Conservation (phyloP, 768 basidiomycete genomes). For the Leucosporidium yakuticum region DNA sequence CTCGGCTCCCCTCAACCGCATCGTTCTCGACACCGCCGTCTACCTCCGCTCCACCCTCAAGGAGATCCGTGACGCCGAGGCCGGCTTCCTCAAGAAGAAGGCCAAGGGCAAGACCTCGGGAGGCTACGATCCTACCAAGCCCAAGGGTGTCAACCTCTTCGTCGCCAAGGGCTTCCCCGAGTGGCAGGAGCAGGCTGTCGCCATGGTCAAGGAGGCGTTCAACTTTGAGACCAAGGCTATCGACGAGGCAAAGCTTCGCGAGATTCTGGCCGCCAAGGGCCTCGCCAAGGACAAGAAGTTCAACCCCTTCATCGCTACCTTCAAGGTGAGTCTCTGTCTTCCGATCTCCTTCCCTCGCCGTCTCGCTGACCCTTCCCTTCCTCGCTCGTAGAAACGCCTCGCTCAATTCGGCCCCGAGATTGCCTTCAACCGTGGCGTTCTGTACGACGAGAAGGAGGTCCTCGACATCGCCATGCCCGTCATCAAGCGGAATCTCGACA, state of each 20-base stretch:
- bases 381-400: slow-evolving; percentile 12
- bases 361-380: neutral
- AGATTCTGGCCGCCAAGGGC: slow-evolving; percentile 61
- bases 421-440: slow-evolving; percentile 74
- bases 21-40: slow-evolving; percentile 62
- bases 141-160: slow-evolving; percentile 80
- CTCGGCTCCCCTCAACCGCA: slow-evolving; percentile 55
- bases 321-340: slow-evolving; percentile 64
- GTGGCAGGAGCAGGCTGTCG: slow-evolving; percentile 84
- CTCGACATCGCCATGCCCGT: slow-evolving; percentile 68
- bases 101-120: slow-evolving; percentile 66
- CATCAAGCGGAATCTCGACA: slow-evolving; percentile 56
- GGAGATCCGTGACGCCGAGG: slow-evolving; percentile 82
- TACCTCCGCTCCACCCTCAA: slow-evolving; percentile 93
- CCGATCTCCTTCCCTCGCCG: neutral
- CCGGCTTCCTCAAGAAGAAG: slow-evolving; percentile 67
- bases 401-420: slow-evolving; percentile 49
- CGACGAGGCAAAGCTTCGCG: slow-evolving; percentile 73
- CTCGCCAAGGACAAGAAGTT: slow-evolving; percentile 85
- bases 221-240: slow-evolving; percentile 53
- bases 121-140: slow-evolving; percentile 67
- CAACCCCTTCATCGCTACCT: slow-evolving; percentile 89
- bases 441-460: slow-evolving; percentile 74
- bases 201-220: slow-evolving; percentile 44
- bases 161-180: slow-evolving; percentile 84